A percentile compares a stretch with the other conserved stretches of the same genome.
Conservation (phyloP, 108 stramenopile species). For the Mediolabrus comicus region DNA sequence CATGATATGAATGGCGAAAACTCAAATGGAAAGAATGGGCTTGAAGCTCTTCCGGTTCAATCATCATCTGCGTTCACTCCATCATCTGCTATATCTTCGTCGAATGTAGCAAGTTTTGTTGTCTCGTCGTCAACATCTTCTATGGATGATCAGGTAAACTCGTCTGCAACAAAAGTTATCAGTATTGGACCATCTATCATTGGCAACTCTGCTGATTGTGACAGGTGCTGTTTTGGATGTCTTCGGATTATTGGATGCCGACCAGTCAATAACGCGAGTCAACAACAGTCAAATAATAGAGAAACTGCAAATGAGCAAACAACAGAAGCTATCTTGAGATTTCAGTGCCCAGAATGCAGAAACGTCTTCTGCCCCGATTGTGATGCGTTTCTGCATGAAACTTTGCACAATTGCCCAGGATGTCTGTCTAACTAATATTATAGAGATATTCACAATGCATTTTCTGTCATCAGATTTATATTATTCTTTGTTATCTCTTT, state of each 20-base stretch:
- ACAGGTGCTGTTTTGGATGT: slow-evolving; percentile 73
- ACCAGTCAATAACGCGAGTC: slow-evolving; percentile 5
- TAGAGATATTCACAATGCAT: neutral
- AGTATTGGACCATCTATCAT: slow-evolving; percentile 40
- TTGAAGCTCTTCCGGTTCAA: slow-evolving; percentile 25
- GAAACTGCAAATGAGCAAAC: neutral
- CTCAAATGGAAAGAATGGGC: slow-evolving; percentile 39
- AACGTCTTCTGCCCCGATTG: slow-evolving; percentile 89
- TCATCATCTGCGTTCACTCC: slow-evolving; percentile 43
- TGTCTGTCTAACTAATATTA: slow-evolving; percentile 50
- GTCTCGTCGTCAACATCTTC: slow-evolving; percentile 31
- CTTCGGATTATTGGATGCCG: slow-evolving; percentile 51
- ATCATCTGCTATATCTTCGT: slow-evolving; percentile 21
- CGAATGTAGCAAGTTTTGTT: slow-evolving; percentile 14
- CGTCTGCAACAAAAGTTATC: slow-evolving; percentile 27
- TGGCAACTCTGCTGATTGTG: slow-evolving; percentile 40
- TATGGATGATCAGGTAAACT: neutral
- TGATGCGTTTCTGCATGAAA: slow-evolving; percentile 86
- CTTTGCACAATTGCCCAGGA: slow-evolving; percentile 92
- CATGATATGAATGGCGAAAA: slow-evolving; percentile 21
- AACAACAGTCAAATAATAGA: slow-evolving; percentile 18
- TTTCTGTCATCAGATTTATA: too few species aligned
- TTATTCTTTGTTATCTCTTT: neutral
- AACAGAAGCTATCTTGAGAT: slow-evolving; percentile 51
- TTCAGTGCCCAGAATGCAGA: slow-evolving; percentile 82